Conservation (phyloP, 2,329 filamentous ascomycete species). For the Cadophora luteo-olivacea region DNA sequence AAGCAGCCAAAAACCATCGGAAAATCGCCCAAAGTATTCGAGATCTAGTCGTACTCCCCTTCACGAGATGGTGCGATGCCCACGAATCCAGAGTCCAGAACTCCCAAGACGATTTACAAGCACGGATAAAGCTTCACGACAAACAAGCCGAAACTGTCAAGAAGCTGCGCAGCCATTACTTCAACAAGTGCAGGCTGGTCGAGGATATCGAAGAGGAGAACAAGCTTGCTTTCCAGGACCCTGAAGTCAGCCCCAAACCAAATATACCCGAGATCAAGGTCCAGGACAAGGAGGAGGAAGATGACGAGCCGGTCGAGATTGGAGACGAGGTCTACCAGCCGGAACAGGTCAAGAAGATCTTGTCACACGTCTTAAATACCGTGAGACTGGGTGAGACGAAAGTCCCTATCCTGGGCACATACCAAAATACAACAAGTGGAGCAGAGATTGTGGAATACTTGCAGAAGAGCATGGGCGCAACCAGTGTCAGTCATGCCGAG, state of each 20-base stretch:
- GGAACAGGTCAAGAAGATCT: conserved; percentile 89
- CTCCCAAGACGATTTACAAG: conserved; percentile 92
- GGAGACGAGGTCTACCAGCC: conserved; percentile 86
- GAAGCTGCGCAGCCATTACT: conserved; percentile 94
- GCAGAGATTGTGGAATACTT: conserved; percentile 96
- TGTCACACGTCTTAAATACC: conserved; percentile 83
- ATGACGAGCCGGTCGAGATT: conserved; percentile 89
- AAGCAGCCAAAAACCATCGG: conserved; percentile 86
- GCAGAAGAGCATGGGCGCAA: conserved; percentile 84
- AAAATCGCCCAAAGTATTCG: conserved; percentile 97
- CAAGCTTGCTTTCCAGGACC: conserved; percentile 95
- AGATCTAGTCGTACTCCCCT: conserved; percentile 92
- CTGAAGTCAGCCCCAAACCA: conserved; percentile 70
- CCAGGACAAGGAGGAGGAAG: conserved; percentile 68
- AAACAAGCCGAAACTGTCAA: conserved; percentile 88
- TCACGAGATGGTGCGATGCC: conserved; percentile 94
- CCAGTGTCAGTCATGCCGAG: conserved; percentile 89
- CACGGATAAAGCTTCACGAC: conserved; percentile 89
- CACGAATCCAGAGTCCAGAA: conserved; percentile 91
- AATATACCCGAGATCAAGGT: conserved; percentile 88
- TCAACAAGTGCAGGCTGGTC: conserved; percentile 96
- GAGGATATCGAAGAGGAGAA: conserved; percentile 99
- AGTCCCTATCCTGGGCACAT: conserved; percentile 93
- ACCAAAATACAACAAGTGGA: conserved; percentile 89
- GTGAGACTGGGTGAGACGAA: conserved; percentile 91